phyloP scores from a whole-genome alignment of 2,329 filamentous ascomycete species.

The Aspergillus pseudotamarii region DNA sequence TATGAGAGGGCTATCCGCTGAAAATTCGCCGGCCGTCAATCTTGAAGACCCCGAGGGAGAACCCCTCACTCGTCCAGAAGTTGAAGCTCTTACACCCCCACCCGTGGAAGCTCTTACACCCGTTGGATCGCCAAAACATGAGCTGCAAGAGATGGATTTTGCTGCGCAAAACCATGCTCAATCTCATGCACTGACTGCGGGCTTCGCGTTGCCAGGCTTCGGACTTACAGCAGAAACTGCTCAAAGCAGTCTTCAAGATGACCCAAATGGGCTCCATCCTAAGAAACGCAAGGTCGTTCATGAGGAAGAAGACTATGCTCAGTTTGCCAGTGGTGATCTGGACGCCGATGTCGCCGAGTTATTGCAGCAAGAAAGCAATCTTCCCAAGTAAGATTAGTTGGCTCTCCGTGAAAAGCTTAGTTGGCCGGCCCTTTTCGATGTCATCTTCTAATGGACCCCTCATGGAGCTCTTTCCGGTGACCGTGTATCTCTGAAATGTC shows the following conservation, averaged over 20 bases:
- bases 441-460: neutral
- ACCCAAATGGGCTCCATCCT: slow-evolving; percentile 35
- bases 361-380: slow-evolving; percentile 50
- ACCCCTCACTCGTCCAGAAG: slow-evolving; percentile 64
- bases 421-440: neutral
- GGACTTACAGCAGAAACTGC: slow-evolving; percentile 21
- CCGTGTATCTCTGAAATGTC: neutral
- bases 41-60: slow-evolving; percentile 37
- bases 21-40: slow-evolving; percentile 54
- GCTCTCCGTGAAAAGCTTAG: neutral
- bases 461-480: neutral
- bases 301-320: slow-evolving; percentile 46
- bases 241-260: slow-evolving; percentile 26
- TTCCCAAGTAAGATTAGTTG: slow-evolving; percentile 12
- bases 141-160: slow-evolving; percentile 36
- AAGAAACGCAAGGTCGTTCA: slow-evolving; percentile 55
- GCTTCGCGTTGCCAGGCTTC: slow-evolving; percentile 24
- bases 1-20: slow-evolving; percentile 75
- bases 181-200: slow-evolving; percentile 13
- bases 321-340: slow-evolving; percentile 57
- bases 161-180: slow-evolving; percentile 16
- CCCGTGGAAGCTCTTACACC: slow-evolving; percentile 60
- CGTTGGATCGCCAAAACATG: slow-evolving; percentile 50
- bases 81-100: slow-evolving; percentile 87
- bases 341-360: slow-evolving; percentile 65